Base-by-base conservation (phyloP, 768 basidiomycete species). In the Leccinum disarticulatum region DNA sequence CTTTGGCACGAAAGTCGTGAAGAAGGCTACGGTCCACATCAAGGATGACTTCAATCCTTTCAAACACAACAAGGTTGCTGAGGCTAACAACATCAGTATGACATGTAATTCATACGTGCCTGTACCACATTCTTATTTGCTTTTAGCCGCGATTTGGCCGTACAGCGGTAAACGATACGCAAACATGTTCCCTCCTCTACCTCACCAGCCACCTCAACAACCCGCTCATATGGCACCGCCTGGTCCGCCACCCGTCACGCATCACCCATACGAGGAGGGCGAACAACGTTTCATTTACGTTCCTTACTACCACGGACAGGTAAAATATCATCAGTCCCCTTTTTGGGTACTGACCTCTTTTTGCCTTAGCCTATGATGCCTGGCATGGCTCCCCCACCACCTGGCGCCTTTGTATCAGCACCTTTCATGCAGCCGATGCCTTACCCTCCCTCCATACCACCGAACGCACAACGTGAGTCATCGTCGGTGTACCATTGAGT, bases 11-110 rank as follows among this genome's bases (percentile, higher is more conserved):
- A 87, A 89, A 36, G 72, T 79, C 19, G 83, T 87, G 72, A 93
- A 93, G 81, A 91, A 90, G 76, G 82, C 80, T 56, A 69, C 81
- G 3, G 88, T 95, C 36, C 89, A 93, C 70, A 84, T 96, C 74
- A 93, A 96, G 77, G 93, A 97, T 66, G 96, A 98, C 70, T 99
- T 99, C 72, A 97, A 95, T 73, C 95, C 96, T 15, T 97, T 96
- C 84, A 93, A 92, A 76, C 85, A 88, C 67, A 83, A 84, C 69
- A 92, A 92, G 72, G 86, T 94, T 28, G 83, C 79, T 8, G 91
- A 92, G 56, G 84, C 94, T 7, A 75, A 82, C 27, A 81, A 85
- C 69, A 83, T 93, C 62, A 74, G 94, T 95, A 71, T 66, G 93
- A 83, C 27, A 28, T n/a, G 38, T 48, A 10, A 27, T 43, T 8